phyloP scores from a whole-genome alignment of 139 green algal genomes.

The Deuterostichococcus epilithicus region DNA sequence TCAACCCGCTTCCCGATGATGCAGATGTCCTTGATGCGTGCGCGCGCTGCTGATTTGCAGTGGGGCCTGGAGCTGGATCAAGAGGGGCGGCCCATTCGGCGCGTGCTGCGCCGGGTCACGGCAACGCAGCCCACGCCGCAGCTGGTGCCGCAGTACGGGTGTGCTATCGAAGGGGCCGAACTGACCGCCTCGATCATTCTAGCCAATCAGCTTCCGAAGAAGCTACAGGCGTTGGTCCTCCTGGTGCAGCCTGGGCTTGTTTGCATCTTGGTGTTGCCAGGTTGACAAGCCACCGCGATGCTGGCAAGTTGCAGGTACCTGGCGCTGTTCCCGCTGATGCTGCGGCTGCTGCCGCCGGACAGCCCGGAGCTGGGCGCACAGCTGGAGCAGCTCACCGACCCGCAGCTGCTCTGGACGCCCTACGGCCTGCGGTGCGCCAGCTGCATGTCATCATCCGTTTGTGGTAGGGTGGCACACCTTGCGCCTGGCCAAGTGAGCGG shows the following conservation, averaged over 20 bases:
- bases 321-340: slow-evolving; percentile 87
- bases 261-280: neutral
- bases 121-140: slow-evolving; percentile 30
- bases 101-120: neutral
- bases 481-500: no score
- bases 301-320: slow-evolving; percentile 59
- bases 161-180: neutral
- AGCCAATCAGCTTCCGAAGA: no score
- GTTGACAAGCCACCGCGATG: neutral
- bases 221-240: no score
- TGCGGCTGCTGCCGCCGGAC: slow-evolving; percentile 69
- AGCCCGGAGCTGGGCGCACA: slow-evolving; percentile 45
- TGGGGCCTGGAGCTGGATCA: slow-evolving; percentile 5
- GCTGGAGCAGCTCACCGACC: slow-evolving; percentile 55
- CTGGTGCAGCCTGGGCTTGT: no score
- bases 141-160: slow-evolving; percentile 78
- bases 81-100: slow-evolving; percentile 1
- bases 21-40: no score
- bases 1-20: no score
- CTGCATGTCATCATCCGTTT: slow-evolving; percentile 7
- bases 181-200: no score
- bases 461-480: no score
- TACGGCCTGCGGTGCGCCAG: slow-evolving; percentile 63
- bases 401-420: slow-evolving; percentile 67
- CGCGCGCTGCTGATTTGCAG: neutral